Evolutionary conservation across 176 grass and related monocot species (phyloP).

Genomic region (Zea mays): Zm-B73-REFERENCE-NAM-5.0 NC_050102.1:15725501-15726000

Average conservation of each 20-base stretch:
- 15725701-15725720: conserved; percentile 90
- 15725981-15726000: conserved; percentile 63
- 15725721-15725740: conserved; percentile 92
- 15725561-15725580: neutral
- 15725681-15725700: conserved; percentile 94
- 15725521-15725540: neutral
- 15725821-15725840: conserved; percentile 93
- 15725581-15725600: neutral
- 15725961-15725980: conserved; percentile 93
- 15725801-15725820: conserved; percentile 85
- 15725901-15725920: conserved; percentile 20
- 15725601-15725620: conserved; percentile 12
- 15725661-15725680: conserved; percentile 50
- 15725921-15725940: conserved; percentile 74
- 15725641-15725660: conserved; percentile 14
- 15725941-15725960: conserved; percentile 92
- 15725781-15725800: conserved; percentile 64
- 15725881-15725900: conserved; percentile 18
- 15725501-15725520: neutral
- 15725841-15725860: conserved; percentile 97
- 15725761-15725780: conserved; percentile 68
- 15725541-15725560: conserved; percentile 2
- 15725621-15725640: neutral
- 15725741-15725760: conserved; percentile 46
- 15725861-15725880: conserved; percentile 48